These are phyloP conservation scores for Russula sp. DNA, from an alignment of 768 basidiomycete species.

Conservation along the genomic window DNA sequence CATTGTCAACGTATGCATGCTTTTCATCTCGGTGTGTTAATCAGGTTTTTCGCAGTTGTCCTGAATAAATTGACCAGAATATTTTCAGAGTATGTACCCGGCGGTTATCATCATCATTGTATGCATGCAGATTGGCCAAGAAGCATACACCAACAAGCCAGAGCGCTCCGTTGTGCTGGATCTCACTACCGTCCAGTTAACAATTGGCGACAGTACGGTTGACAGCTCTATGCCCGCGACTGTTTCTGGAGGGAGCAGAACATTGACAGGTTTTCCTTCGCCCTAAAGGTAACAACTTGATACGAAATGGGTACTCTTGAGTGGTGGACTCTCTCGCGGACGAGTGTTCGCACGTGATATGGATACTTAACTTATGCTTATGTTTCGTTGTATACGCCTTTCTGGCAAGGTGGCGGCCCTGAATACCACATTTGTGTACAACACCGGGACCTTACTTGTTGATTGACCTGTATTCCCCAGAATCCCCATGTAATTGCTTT, in stretches of 20 bases:
- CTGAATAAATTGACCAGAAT: not conserved
- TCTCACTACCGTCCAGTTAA: conserved; percentile 11
- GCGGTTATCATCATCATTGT: conserved; percentile 14
- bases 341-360: not conserved
- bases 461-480: not conserved
- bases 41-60: not conserved
- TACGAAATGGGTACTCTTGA: not conserved
- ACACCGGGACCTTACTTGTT: not conserved
- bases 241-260: not conserved
- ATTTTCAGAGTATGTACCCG: conserved; percentile 17
- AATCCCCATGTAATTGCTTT: not conserved
- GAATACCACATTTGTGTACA: not conserved
- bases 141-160: not conserved
- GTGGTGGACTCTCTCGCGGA: not conserved
- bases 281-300: not conserved
- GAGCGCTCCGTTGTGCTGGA: not conserved
- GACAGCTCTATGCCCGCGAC: not conserved
- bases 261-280: not conserved
- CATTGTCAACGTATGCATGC: conserved; percentile 11
- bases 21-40: conserved; percentile 8
- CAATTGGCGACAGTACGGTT: not conserved
- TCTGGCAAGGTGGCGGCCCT: not conserved
- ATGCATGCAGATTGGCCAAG: conserved; percentile 10
- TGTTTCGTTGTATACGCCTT: not conserved
- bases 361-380: not conserved